phyloP scores from a whole-genome alignment of 306 rosid species.

The Dalbergia cultrata region DNA sequence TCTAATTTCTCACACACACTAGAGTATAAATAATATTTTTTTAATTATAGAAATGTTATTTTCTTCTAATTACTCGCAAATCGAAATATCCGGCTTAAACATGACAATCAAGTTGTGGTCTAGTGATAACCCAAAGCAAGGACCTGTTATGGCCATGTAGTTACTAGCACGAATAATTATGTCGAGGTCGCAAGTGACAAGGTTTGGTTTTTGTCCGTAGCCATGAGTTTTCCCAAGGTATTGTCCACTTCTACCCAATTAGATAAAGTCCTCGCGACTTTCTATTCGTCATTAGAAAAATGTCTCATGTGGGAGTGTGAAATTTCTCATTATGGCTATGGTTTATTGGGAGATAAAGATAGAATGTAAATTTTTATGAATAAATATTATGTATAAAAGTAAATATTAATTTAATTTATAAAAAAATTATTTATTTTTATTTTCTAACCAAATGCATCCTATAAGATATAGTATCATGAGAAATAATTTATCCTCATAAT shows the following conservation, averaged over 20 bases:
- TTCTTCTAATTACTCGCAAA: too few relatives aligned
- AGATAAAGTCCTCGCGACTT: not conserved
- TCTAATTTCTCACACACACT: too few relatives aligned
- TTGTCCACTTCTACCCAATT: not conserved
- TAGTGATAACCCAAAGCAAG: not conserved
- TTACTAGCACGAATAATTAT: conserved; percentile 30
- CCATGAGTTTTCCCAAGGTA: not conserved
- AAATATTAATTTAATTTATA: too few relatives aligned
- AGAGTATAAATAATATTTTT: not conserved
- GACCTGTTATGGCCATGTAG: conserved; percentile 2
- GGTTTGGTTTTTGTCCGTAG: conserved; percentile 6
- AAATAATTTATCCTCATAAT: too few relatives aligned
- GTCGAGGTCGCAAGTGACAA: conserved; percentile 17
- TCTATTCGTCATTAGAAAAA: not conserved
- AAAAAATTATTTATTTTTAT: too few relatives aligned
- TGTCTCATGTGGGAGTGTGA: not conserved
- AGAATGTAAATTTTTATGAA: too few relatives aligned
- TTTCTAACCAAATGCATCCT: too few relatives aligned
- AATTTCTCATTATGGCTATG: not conserved
- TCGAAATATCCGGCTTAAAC: too few relatives aligned
- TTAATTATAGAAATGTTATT: not conserved
- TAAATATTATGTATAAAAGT: too few relatives aligned
- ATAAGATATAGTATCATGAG: too few relatives aligned
- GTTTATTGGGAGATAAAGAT: too few relatives aligned
- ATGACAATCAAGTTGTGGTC: too few relatives aligned